Evolutionary conservation across 2,329 filamentous ascomycete species (phyloP).

Genomic region (Penicillium glabrum): DNA sequence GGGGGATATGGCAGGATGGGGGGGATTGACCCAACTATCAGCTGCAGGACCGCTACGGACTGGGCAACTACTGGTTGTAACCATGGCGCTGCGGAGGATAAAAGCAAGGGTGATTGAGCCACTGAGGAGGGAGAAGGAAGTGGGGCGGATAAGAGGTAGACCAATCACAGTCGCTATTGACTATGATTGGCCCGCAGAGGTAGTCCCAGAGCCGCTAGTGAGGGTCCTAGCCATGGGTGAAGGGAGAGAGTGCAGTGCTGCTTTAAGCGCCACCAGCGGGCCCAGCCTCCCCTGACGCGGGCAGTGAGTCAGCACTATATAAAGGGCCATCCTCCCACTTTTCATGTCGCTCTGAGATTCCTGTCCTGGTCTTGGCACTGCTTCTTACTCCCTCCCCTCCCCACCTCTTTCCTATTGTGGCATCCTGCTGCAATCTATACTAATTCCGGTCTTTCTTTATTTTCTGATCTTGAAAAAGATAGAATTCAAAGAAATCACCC

Average conservation of each 20-base stretch:
- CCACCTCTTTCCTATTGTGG: slow-evolving; percentile 18
- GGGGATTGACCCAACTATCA: slow-evolving; percentile 22
- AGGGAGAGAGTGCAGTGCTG: slow-evolving; percentile 29
- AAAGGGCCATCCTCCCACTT: slow-evolving; percentile 42
- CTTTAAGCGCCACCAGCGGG: slow-evolving; percentile 38
- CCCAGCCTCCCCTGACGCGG: slow-evolving; percentile 38
- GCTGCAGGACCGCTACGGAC: slow-evolving; percentile 31
- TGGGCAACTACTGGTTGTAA: slow-evolving; percentile 29
- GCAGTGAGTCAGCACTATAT: slow-evolving; percentile 41
- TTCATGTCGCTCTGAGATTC: slow-evolving; percentile 28
- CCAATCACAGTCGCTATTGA: not conserved
- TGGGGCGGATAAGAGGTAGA: not conserved
- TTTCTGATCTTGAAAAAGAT: not conserved
- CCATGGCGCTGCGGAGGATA: slow-evolving; percentile 27
- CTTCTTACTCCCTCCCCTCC: slow-evolving; percentile 34
- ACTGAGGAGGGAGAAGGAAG: slow-evolving; percentile 7
- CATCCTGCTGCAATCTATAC: not conserved
- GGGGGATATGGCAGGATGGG: slow-evolving; percentile 15
- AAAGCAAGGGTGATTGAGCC: slow-evolving; percentile 26
- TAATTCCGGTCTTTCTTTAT: not conserved
- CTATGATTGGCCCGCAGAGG: not conserved
- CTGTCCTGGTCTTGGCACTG: slow-evolving; percentile 42
- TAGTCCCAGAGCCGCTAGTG: slow-evolving; percentile 12
- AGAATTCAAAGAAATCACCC: not conserved
- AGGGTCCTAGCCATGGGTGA: slow-evolving; percentile 27